Conservation (phyloP, 306 rosid genomes). For the Notholithocarpus densiflorus region DNA sequence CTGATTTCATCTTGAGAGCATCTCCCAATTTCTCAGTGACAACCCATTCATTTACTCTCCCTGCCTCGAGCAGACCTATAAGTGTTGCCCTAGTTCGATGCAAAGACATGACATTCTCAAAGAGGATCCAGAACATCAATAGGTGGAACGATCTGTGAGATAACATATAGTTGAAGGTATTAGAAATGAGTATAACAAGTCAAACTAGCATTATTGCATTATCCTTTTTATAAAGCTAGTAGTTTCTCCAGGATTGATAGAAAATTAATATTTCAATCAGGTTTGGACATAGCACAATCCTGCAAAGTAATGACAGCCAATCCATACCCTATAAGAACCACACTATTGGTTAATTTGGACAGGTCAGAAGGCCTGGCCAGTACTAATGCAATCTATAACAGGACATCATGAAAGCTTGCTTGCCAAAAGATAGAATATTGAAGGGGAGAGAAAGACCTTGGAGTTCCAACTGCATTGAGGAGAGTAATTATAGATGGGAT, state of each 20-base stretch:
- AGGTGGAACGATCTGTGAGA: constrained; percentile 77
- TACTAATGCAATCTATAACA: neutral
- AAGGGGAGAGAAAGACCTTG: constrained; percentile 45
- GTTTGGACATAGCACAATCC: neutral
- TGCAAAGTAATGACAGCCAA: neutral
- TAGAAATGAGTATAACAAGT: neutral
- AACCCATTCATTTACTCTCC: constrained; percentile 88
- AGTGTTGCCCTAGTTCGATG: constrained; percentile 90
- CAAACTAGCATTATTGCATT: neutral
- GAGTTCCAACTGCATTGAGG: constrained; percentile 95
- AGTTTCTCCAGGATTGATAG: neutral
- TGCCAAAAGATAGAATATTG: neutral
- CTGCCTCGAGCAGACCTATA: constrained; percentile 78
- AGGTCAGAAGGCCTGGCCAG: neutral
- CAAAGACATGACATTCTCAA: constrained; percentile 92
- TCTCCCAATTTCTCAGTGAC: constrained; percentile 95
- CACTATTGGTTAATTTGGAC: neutral
- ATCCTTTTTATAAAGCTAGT: neutral
- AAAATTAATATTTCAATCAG: neutral
- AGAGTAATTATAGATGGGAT: constrained; percentile 83
- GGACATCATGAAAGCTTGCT: neutral
- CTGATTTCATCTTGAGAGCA: constrained; percentile 63
- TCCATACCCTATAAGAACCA: neutral
- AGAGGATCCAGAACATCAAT: constrained; percentile 81
- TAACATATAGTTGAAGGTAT: neutral